A percentile compares a stretch with the other conserved stretches of the same genome.
Evolutionary conservation across 257 asterid genomes (phyloP).

Genomic region (Primulina eburnea): DNA sequence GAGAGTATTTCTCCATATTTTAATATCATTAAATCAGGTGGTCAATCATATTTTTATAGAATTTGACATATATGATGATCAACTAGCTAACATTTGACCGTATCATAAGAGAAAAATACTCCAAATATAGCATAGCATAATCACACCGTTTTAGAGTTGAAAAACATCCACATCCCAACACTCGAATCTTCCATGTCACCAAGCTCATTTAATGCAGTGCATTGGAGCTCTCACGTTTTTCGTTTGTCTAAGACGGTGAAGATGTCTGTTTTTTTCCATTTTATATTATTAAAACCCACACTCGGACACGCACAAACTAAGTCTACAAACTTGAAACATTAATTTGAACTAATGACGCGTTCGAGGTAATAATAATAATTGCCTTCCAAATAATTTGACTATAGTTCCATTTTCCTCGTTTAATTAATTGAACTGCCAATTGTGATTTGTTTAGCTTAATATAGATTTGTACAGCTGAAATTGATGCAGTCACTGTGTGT

Average conservation of each 20-base stretch:
- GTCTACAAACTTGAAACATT: slow-evolving; percentile 51
- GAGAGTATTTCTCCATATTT: too few relatives aligned
- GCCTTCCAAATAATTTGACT: slow-evolving; percentile 30
- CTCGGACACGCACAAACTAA: slow-evolving; percentile 30
- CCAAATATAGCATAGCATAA: too few relatives aligned
- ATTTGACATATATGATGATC: too few relatives aligned
- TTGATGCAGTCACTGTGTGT: too few relatives aligned
- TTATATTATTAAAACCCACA: slow-evolving; percentile 33
- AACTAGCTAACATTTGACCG: too few relatives aligned
- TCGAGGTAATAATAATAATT: slow-evolving; percentile 18
- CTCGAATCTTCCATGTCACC: slow-evolving; percentile 92
- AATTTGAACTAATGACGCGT: slow-evolving; percentile 32
- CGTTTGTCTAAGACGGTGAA: slow-evolving; percentile 88
- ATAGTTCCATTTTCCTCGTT: slow-evolving; percentile 25
- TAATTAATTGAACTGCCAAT: slow-evolving; percentile 16
- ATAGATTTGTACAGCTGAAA: too few relatives aligned
- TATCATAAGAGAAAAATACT: too few relatives aligned
- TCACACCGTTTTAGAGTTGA: slow-evolving; percentile 39
- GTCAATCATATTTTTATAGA: too few relatives aligned
- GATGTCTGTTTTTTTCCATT: slow-evolving; percentile 87
- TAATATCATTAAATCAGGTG: too few relatives aligned
- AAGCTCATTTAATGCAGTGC: slow-evolving; percentile 81
- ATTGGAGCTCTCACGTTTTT: slow-evolving; percentile 73
- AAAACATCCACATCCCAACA: slow-evolving; percentile 79
- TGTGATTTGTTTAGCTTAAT: neutral